Percentiles rank a stretch among this genome's conserved stretches.
Evolutionary conservation across 805 yeast genomes (phyloP).

Genomic region (Schwanniomyces polymorphus): DNA sequence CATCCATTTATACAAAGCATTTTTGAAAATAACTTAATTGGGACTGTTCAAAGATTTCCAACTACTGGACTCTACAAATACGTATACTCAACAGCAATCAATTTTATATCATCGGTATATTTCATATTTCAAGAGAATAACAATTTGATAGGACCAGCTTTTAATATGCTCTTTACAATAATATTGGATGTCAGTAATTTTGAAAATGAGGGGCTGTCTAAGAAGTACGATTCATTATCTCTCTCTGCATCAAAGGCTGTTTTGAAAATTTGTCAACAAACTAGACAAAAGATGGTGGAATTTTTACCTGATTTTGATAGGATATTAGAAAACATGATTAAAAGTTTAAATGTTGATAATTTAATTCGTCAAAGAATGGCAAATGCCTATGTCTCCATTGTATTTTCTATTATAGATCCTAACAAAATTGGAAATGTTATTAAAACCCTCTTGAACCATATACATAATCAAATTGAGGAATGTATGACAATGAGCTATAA

Average conservation of each 20-base stretch:
- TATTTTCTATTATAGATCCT: conserved; percentile 55
- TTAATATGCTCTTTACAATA: conserved; percentile 53
- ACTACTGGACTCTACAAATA: conserved; percentile 5
- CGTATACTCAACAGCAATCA: conserved; percentile 47
- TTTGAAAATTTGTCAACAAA: conserved; percentile 55
- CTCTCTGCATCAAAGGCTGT: conserved; percentile 52
- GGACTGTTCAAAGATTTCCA: conserved; percentile 11
- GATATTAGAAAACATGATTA: conserved; percentile 48
- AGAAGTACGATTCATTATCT: conserved; percentile 23
- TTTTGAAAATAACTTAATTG: conserved; percentile 22
- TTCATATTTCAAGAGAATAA: conserved; percentile 52
- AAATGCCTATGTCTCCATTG: conserved; percentile 61
- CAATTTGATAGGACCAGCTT: conserved; percentile 47
- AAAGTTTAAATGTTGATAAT: conserved; percentile 35
- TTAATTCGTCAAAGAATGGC: conserved; percentile 59
- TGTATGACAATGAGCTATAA: conserved; percentile 5
- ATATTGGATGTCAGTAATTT: conserved; percentile 23
- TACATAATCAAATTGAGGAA: conserved; percentile 19
- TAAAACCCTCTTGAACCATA: conserved; percentile 16
- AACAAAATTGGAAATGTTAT: conserved; percentile 20
- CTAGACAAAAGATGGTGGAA: conserved; percentile 40
- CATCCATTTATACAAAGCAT: conserved; percentile 24
- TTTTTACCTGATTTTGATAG: conserved; percentile 51
- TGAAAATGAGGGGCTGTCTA: conserved; percentile 13
- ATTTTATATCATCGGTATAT: conserved; percentile 57